These are phyloP conservation scores for Nitzschia inconspicua DNA, from an alignment of 108 stramenopile genomes.

Conservation along the genomic window DNA sequence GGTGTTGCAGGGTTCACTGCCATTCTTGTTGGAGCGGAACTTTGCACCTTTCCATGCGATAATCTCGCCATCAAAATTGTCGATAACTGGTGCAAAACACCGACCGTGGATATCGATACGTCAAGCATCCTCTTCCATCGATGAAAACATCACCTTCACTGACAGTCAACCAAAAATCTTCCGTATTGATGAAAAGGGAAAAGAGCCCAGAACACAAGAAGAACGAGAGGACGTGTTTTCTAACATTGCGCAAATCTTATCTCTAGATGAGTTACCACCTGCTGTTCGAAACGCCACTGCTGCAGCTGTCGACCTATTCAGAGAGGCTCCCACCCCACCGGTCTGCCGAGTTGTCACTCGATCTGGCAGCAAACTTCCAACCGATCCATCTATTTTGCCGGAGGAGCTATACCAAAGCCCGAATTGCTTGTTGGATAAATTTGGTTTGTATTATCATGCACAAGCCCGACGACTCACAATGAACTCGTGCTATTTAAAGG, in stretches of 20 bases:
- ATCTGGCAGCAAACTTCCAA: slow-evolving; percentile 12
- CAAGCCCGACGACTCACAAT: slow-evolving; percentile 25
- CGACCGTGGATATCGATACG: too few relatives aligned
- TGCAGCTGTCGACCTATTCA: not conserved
- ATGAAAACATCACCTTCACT: too few relatives aligned
- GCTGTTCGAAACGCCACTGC: not conserved
- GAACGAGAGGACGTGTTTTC: not conserved
- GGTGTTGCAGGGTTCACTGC: too few relatives aligned
- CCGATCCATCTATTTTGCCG: slow-evolving; percentile 14
- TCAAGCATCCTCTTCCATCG: too few relatives aligned
- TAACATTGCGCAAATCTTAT: slow-evolving; percentile 2
- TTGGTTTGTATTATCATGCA: slow-evolving; percentile 58
- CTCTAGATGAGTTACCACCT: not conserved
- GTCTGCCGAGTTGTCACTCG: slow-evolving; percentile 23
- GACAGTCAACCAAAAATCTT: too few relatives aligned
- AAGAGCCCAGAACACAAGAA: slow-evolving; percentile 1
- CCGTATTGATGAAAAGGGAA: not conserved
- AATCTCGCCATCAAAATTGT: too few relatives aligned
- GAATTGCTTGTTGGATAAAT: slow-evolving; percentile 30
- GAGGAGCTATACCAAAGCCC: slow-evolving; percentile 19
- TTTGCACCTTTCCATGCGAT: too few relatives aligned
- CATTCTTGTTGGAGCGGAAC: too few relatives aligned
- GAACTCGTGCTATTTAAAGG: not conserved
- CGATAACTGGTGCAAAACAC: too few relatives aligned
- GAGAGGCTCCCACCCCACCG: not conserved